Conservation (phyloP, 352 stramenopile species). For the Hyaloperonospora arabidopsidis region DNA sequence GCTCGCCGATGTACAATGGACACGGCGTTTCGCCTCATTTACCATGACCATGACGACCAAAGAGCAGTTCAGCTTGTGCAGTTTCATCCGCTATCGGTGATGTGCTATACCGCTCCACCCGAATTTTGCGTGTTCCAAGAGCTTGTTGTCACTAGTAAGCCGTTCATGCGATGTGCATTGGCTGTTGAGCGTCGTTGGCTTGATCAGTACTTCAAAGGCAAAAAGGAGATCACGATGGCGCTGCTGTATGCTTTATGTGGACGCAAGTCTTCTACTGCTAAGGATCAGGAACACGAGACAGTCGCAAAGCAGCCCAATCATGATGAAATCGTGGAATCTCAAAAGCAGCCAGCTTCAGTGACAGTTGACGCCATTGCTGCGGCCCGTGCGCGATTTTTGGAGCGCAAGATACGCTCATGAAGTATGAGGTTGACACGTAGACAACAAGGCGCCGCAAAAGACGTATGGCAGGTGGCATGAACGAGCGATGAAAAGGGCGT, state of each 20-base stretch:
- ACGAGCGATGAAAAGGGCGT: too few species aligned
- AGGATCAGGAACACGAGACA: not conserved
- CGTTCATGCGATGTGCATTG: slow-evolving; percentile 56
- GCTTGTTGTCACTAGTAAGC: slow-evolving; percentile 61
- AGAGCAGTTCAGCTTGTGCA: slow-evolving; percentile 46
- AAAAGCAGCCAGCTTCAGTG: slow-evolving; percentile 11
- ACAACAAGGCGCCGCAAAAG: not conserved
- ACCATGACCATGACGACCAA: slow-evolving; percentile 14
- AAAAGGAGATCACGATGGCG: slow-evolving; percentile 19
- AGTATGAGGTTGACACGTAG: not conserved
- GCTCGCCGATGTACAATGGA: slow-evolving; percentile 51
- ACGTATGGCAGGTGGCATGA: too few species aligned
- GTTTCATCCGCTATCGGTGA: slow-evolving; percentile 55
- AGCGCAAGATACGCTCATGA: slow-evolving; percentile 26
- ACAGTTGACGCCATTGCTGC: slow-evolving; percentile 29
- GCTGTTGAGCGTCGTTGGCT: slow-evolving; percentile 50
- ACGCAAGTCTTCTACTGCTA: slow-evolving; percentile 11
- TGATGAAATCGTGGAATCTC: not conserved
- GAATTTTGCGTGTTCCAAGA: slow-evolving; percentile 64
- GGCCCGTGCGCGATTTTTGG: slow-evolving; percentile 40
- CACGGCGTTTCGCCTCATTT: slow-evolving; percentile 45
- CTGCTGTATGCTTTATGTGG: slow-evolving; percentile 54
- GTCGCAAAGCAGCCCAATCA: not conserved
- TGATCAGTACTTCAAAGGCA: slow-evolving; percentile 30
- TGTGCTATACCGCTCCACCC: slow-evolving; percentile 40